These are phyloP conservation scores for Cladophialophora exuberans DNA, from an alignment of 2,329 filamentous ascomycete species.

Conservation along the genomic window DNA sequence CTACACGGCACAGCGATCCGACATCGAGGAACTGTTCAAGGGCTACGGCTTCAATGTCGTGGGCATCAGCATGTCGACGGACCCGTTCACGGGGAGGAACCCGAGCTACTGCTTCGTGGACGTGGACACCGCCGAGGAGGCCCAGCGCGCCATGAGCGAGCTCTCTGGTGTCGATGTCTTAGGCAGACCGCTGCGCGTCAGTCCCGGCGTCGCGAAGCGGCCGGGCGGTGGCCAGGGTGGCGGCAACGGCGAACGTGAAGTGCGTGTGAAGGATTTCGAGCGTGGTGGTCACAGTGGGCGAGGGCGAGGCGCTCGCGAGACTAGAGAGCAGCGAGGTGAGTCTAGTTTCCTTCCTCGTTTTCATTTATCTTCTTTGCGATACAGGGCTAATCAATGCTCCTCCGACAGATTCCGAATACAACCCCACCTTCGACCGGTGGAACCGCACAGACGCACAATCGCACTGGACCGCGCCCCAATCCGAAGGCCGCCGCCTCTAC, in stretches of 20 bases:
- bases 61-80: constrained; percentile 69
- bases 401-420: constrained; percentile 24
- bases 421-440: constrained; percentile 47
- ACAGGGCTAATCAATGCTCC: background rate
- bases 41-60: constrained; percentile 46
- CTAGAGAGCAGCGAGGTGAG: constrained; percentile 25
- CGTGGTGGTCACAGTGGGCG: constrained; percentile 11
- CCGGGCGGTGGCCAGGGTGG: constrained; percentile 5
- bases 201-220: constrained; percentile 60
- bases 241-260: constrained; percentile 14
- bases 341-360: background rate
- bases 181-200: constrained; percentile 65
- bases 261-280: constrained; percentile 23
- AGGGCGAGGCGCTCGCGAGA: constrained; percentile 9
- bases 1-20: constrained; percentile 56
- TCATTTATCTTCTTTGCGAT: background rate
- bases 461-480: constrained; percentile 34
- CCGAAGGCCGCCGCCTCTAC: constrained; percentile 48
- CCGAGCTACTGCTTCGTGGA: constrained; percentile 78
- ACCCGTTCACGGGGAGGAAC: constrained; percentile 69
- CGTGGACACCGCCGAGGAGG: constrained; percentile 60
- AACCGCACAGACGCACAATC: constrained; percentile 44
- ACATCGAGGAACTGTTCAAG: constrained; percentile 54
- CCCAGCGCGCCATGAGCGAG: constrained; percentile 60
- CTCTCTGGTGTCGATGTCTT: constrained; percentile 60